phyloP scores from a whole-genome alignment of 805 yeast genomes.

The Barnettozyma siamensis region DNA sequence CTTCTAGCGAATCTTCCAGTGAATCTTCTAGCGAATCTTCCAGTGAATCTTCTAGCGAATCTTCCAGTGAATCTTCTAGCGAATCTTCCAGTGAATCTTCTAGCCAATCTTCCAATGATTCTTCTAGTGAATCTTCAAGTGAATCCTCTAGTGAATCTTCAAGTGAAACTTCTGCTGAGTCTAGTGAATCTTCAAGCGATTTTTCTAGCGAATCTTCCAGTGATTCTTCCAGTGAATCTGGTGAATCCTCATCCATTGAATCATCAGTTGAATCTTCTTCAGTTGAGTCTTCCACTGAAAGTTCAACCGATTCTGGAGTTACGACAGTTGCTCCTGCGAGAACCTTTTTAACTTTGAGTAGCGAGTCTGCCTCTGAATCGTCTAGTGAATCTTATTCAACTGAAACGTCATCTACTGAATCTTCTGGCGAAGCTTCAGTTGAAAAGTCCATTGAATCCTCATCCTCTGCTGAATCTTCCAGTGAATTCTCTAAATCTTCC shows the following conservation, averaged over 20 bases:
- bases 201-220: background rate
- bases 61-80: background rate
- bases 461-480: background rate
- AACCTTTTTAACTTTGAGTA: background rate
- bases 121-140: background rate
- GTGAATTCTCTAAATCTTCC: no score
- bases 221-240: background rate
- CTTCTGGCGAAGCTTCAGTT: no score
- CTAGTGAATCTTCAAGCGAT: background rate
- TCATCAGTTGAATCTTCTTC: background rate
- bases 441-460: background rate
- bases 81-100: background rate
- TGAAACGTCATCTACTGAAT: background rate
- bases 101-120: background rate
- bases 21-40: background rate
- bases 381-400: background rate
- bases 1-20: background rate
- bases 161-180: background rate
- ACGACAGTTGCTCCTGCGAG: background rate
- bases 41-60: background rate
- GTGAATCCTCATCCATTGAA: background rate
- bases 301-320: background rate
- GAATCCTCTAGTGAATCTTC: background rate
- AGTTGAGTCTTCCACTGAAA: background rate
- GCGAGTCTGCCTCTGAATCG: background rate